phyloP scores from a whole-genome alignment of 2,329 filamentous ascomycete genomes.

The Venturia oleaginea region DNA sequence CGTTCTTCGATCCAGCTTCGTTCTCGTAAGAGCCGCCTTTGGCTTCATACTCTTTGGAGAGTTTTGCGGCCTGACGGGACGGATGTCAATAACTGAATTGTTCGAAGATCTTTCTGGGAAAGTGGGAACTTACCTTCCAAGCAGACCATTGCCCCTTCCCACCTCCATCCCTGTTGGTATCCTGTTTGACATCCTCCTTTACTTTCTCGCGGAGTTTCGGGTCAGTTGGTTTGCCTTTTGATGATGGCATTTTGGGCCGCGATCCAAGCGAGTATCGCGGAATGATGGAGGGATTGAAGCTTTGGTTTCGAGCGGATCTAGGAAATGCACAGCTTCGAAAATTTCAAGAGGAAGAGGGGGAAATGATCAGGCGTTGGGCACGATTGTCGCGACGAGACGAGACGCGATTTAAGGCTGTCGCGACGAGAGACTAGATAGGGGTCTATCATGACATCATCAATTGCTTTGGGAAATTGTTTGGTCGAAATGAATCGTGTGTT shows the following conservation, averaged over 20 bases:
- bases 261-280: neutral
- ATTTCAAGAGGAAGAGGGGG: neutral
- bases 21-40: slow-evolving; percentile 33
- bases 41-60: slow-evolving; percentile 36
- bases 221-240: slow-evolving; percentile 38
- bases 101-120: neutral
- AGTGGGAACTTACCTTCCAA: slow-evolving; percentile 31
- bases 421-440: slow-evolving; percentile 1
- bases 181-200: slow-evolving; percentile 37
- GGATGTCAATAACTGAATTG: neutral
- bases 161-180: slow-evolving; percentile 36
- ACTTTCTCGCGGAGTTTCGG: slow-evolving; percentile 36
- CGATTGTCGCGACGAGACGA: neutral
- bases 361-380: neutral
- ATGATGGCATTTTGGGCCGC: slow-evolving; percentile 28
- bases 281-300: neutral
- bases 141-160: slow-evolving; percentile 40
- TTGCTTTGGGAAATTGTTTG: neutral
- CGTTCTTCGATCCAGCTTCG: slow-evolving; percentile 33
- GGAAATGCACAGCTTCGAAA: neutral
- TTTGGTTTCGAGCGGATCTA: neutral
- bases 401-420: slow-evolving; percentile 2
- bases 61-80: slow-evolving; percentile 27
- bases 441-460: slow-evolving; percentile 7
- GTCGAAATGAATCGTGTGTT: neutral